Evolutionary conservation across 2,329 filamentous ascomycete species (phyloP).

Genomic region (Arthroderma sp.): DNA sequence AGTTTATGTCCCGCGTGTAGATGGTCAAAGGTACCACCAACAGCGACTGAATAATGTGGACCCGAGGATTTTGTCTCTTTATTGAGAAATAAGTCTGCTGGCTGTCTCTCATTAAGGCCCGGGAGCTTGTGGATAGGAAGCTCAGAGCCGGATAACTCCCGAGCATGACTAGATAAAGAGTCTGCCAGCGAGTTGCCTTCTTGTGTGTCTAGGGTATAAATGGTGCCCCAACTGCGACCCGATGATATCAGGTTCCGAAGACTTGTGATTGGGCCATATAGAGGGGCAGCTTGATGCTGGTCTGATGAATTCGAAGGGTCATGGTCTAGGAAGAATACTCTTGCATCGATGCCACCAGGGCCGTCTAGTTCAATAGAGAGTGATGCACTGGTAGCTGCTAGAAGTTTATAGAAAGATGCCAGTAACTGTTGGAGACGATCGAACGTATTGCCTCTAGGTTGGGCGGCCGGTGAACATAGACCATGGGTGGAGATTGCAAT

Average conservation of each 20-base stretch:
- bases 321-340: slow-evolving; percentile 57
- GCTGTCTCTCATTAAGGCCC: slow-evolving; percentile 11
- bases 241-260: slow-evolving; percentile 41
- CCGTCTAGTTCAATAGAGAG: slow-evolving; percentile 50
- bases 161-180: not conserved
- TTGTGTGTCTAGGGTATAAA: slow-evolving; percentile 35
- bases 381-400: slow-evolving; percentile 57
- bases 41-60: slow-evolving; percentile 51
- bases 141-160: too few species aligned
- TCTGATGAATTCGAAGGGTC: slow-evolving; percentile 15
- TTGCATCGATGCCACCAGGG: slow-evolving; percentile 59
- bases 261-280: slow-evolving; percentile 22
- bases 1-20: slow-evolving; percentile 91
- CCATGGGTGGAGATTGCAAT: slow-evolving; percentile 52
- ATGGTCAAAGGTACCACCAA: slow-evolving; percentile 94
- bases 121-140: slow-evolving; percentile 14
- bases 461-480: slow-evolving; percentile 39
- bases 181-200: not conserved
- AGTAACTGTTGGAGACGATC: slow-evolving; percentile 58
- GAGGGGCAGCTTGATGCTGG: not conserved
- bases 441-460: slow-evolving; percentile 49
- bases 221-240: slow-evolving; percentile 47
- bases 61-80: not conserved
- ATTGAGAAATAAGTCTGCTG: slow-evolving; percentile 1
- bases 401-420: slow-evolving; percentile 63